Evolutionary conservation across 768 basidiomycete species (phyloP).

Genomic region (Leccinum rimulosum): DNA sequence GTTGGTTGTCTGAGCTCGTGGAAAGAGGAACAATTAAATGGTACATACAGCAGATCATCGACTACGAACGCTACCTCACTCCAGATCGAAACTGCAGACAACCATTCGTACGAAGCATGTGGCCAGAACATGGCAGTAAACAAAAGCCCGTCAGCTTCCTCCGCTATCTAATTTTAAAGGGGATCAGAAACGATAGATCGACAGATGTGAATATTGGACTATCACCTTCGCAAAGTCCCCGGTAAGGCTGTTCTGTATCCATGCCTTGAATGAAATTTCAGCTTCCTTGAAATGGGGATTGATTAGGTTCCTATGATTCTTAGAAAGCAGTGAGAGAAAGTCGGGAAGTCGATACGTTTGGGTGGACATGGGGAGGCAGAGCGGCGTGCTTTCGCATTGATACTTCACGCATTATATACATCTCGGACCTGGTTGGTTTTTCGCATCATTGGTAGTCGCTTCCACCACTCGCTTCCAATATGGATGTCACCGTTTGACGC

Average conservation of each 20-base stretch:
- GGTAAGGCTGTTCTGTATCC: neutral
- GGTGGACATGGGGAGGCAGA: too few relatives aligned
- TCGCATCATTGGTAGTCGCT: too few relatives aligned
- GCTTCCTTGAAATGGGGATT: too few relatives aligned
- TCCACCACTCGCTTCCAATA: too few relatives aligned
- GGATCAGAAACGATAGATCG: neutral
- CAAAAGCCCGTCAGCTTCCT: neutral
- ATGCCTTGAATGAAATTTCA: too few relatives aligned
- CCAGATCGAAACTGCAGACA: neutral
- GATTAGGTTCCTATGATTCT: too few relatives aligned
- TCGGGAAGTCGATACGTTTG: too few relatives aligned
- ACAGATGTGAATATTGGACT: neutral
- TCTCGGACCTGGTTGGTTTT: too few relatives aligned
- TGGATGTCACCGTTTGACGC: too few relatives aligned
- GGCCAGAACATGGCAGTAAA: neutral
- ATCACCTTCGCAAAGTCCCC: neutral
- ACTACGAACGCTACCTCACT: neutral
- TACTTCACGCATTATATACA: too few relatives aligned
- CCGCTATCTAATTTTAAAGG: neutral
- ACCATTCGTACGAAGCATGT: neutral
- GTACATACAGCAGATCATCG: neutral
- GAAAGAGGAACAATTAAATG: neutral
- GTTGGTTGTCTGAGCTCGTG: neutral
- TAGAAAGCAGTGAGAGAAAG: too few relatives aligned
- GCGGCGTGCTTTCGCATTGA: too few relatives aligned